Conservation (phyloP, 768 basidiomycete genomes). For the Leccinum rimulosum region DNA sequence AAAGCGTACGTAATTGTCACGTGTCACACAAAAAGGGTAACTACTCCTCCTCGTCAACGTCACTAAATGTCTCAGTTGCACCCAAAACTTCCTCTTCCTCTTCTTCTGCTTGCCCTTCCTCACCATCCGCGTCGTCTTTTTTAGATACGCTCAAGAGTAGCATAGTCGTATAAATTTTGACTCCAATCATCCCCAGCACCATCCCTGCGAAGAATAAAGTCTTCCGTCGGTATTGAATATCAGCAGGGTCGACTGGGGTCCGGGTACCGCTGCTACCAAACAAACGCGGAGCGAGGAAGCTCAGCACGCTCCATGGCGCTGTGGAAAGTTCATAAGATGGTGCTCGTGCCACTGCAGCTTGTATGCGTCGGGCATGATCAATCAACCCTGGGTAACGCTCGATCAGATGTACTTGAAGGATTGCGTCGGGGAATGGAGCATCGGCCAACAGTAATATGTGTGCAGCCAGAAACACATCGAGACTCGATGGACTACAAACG, state of each 20-base stretch:
- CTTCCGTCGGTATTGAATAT: constrained; percentile 45
- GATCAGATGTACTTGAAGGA: constrained; percentile 51
- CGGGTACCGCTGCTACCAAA: constrained; percentile 14
- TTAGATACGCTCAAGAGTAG: not conserved
- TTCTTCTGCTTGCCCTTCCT: constrained; percentile 14
- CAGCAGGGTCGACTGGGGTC: constrained; percentile 35
- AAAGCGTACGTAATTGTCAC: not conserved
- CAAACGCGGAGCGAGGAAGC: constrained; percentile 38
- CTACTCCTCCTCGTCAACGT: constrained; percentile 17
- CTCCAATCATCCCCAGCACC: constrained; percentile 41
- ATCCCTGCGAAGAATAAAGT: constrained; percentile 54
- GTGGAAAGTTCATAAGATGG: constrained; percentile 21
- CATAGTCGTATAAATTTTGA: constrained; percentile 30
- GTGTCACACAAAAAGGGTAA: constrained; percentile 8
- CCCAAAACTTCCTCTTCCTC: constrained; percentile 3
- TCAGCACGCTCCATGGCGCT: constrained; percentile 27
- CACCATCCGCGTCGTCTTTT: not conserved
- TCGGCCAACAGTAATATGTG: constrained; percentile 60
- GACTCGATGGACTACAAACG: constrained; percentile 49
- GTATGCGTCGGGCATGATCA: constrained; percentile 55
- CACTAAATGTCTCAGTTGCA: constrained; percentile 2
- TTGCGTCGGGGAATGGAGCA: constrained; percentile 60
- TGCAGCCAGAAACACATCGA: constrained; percentile 68
- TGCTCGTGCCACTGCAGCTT: constrained; percentile 31
- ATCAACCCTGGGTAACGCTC: constrained; percentile 57